phyloP scores from a whole-genome alignment of 768 basidiomycete species.

The Mrakia gelida region DNA sequence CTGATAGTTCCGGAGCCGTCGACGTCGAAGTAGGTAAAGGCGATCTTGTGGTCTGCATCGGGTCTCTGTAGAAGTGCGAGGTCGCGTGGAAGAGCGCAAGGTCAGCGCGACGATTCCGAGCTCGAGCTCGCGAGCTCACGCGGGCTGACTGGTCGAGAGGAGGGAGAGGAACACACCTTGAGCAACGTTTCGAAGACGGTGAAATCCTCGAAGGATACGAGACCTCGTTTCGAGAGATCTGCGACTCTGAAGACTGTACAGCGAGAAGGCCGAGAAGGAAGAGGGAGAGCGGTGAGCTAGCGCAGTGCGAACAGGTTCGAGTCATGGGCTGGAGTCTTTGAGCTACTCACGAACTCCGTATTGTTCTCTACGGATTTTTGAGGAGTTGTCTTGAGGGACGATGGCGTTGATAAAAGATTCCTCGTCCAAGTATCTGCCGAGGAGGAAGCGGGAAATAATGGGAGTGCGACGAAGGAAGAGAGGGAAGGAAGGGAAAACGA shows the following conservation, averaged over 20 bases:
- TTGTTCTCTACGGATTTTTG: conserved; percentile 81
- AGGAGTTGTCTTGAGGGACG: conserved; percentile 70
- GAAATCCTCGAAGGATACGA: conserved; percentile 79
- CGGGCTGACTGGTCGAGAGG: not conserved
- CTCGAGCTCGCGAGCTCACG: no score
- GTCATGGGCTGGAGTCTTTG: not conserved
- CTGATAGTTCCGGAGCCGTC: conserved; percentile 89
- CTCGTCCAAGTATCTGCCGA: conserved; percentile 69
- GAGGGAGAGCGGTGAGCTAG: not conserved
- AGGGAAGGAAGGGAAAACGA: not conserved
- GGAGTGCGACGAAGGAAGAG: not conserved
- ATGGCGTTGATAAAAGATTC: conserved; percentile 94
- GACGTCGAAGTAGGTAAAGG: conserved; percentile 92
- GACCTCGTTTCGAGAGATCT: conserved; percentile 40
- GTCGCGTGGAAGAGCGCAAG: not conserved
- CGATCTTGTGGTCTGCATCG: conserved; percentile 95
- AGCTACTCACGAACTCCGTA: conserved; percentile 70
- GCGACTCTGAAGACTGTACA: conserved; percentile 44
- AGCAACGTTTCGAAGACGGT: conserved; percentile 77
- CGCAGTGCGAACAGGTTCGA: not conserved
- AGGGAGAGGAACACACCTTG: conserved; percentile 13
- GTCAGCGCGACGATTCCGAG: not conserved
- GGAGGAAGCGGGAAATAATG: not conserved
- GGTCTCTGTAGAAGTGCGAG: conserved; percentile 51
- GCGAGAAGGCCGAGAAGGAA: not conserved